phyloP scores from a whole-genome alignment of 1,284 basidiomycete species.

The Gomphus bonarii region DNA sequence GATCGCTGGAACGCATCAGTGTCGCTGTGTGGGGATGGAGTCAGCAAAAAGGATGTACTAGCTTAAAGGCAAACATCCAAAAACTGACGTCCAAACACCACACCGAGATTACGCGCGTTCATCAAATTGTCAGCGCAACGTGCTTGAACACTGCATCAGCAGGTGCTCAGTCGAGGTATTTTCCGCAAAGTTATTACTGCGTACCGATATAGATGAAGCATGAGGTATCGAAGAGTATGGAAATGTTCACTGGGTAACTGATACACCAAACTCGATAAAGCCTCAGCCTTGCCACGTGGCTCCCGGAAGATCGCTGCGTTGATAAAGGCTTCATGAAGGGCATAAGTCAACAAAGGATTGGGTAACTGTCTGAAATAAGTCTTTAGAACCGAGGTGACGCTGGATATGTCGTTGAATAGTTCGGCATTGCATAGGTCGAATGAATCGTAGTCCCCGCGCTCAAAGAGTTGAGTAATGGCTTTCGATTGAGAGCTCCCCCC shows the following conservation, averaged over 20 bases:
- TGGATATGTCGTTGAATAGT: conserved; percentile 87
- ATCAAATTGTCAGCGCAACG: conserved; percentile 77
- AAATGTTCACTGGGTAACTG: conserved; percentile 83
- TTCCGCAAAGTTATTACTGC: not conserved
- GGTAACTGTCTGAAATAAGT: conserved; percentile 92
- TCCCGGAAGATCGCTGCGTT: conserved; percentile 65
- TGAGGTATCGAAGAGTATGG: conserved; percentile 72
- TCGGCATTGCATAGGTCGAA: conserved; percentile 87
- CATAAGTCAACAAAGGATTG: conserved; percentile 83
- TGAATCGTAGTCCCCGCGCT: conserved; percentile 77
- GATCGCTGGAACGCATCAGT: conserved; percentile 82
- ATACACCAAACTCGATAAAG: conserved; percentile 61
- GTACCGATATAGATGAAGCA: conserved; percentile 82
- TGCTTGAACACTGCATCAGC: conserved; percentile 49
- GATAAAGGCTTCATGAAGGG: conserved; percentile 87
- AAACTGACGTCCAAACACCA: conserved; percentile 95
- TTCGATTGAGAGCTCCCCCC: conserved; percentile 91
- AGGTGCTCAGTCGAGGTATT: not conserved
- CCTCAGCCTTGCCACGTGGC: conserved; percentile 43
- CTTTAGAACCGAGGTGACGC: conserved; percentile 94
- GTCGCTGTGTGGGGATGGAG: conserved; percentile 51
- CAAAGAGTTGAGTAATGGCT: conserved; percentile 90
- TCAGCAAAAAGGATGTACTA: not conserved
- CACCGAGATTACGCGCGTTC: conserved; percentile 93
- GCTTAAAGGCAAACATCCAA: not conserved